Conservation (phyloP, 306 rosid species). For the Casuarina cunninghamiana region DNA sequence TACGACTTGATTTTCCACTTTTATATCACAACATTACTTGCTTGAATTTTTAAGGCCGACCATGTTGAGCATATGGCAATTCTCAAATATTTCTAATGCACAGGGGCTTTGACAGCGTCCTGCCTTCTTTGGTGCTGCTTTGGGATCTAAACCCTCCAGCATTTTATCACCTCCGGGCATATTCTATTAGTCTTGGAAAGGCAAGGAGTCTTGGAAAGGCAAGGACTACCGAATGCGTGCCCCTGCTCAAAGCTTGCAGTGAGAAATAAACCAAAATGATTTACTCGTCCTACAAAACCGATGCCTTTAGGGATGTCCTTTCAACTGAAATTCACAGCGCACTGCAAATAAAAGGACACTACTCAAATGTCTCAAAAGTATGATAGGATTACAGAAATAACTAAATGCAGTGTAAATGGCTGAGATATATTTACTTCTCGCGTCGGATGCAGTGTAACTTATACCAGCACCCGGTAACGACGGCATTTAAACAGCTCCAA, state of each 20-base stretch:
- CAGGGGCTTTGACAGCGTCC: conserved; percentile 38
- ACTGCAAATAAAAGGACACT: conserved; percentile 38
- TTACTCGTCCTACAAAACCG: too few relatives aligned
- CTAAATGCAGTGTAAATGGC: neutral
- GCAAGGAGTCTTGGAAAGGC: too few relatives aligned
- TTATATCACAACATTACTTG: conserved; percentile 34
- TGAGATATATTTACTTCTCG: neutral
- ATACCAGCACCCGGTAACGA: neutral
- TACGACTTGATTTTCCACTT: neutral
- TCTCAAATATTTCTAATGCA: conserved; percentile 80
- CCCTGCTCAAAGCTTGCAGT: too few relatives aligned
- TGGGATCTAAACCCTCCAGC: conserved; percentile 58
- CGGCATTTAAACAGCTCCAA: neutral
- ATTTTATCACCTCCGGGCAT: too few relatives aligned
- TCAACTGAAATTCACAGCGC: too few relatives aligned
- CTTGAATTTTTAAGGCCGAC: conserved; percentile 94
- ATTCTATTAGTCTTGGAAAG: too few relatives aligned
- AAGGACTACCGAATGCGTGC: too few relatives aligned
- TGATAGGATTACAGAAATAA: neutral
- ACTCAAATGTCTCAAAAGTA: conserved; percentile 1
- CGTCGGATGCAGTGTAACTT: neutral
- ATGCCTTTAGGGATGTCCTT: too few relatives aligned
- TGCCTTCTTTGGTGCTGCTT: conserved; percentile 43
- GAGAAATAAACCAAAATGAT: too few relatives aligned
- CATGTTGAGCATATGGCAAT: conserved; percentile 70